Percentiles rank a stretch among this genome's conserved stretches.
Conservation (phyloP, 78 protist genomes). For the Dictyostelium capitatum region DNA sequence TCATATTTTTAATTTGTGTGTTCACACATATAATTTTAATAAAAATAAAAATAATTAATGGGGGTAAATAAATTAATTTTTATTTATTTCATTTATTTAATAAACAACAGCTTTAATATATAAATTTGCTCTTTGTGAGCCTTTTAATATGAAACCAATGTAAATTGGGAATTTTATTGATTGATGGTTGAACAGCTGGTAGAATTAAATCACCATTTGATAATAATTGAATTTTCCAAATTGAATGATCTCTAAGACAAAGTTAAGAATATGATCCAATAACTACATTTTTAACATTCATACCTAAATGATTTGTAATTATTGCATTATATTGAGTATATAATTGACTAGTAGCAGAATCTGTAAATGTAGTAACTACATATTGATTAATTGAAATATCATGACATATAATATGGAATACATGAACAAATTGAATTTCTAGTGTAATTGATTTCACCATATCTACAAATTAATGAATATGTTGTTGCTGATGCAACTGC, state of each 20-base stretch:
- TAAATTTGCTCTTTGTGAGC: background rate
- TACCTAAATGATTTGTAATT: background rate
- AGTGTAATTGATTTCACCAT: background rate
- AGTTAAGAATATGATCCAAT: background rate
- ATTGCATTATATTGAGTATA: constrained; percentile 9
- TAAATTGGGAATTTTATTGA: background rate
- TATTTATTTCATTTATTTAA: background rate
- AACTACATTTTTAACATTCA: background rate
- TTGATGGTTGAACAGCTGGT: background rate
- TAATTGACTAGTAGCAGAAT: background rate
- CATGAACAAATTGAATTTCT: background rate
- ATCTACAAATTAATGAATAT: background rate
- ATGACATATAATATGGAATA: background rate
- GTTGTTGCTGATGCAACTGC: background rate
- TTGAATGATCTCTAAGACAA: background rate
- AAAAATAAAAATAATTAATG: no score
- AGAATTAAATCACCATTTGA: constrained; percentile 3
- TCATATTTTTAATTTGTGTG: no score
- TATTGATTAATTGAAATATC: background rate
- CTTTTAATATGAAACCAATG: constrained; percentile 24
- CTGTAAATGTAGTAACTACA: background rate
- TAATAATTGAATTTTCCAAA: constrained; percentile 6
- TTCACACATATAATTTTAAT: no score
- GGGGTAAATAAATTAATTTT: no score
- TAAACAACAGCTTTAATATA: background rate